Base-by-base conservation (phyloP, 192 early-diverging fungal genomes). In the Hyaloraphidium curvatum region DNA sequence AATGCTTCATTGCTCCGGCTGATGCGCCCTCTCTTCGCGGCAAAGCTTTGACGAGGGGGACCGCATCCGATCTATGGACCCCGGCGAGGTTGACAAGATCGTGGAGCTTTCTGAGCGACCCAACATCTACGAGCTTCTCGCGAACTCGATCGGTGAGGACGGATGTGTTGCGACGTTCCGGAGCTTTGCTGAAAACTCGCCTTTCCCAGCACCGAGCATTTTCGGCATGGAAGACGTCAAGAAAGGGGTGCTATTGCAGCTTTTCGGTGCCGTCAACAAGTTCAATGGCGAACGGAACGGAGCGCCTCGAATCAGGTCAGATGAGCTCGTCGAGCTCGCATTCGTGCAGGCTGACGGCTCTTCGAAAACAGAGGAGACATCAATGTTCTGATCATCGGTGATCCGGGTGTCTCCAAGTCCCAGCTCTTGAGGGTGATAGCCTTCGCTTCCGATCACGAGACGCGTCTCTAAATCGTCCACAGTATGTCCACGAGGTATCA, bases 191-290 rank as follows among this genome's bases (percentile, higher is more conserved):
- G 43, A 55, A 50, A 19, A 3, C 33, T 50, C 16, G 33, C n/a
- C 26, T 30, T 19, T n/a, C n/a, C n/a, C 53, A 62, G 88, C 91
- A 1, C 94, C 94, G 31, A 87, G 84, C 53, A 93, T 97, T 59
- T 92, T 75, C 55, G 91, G 89, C 59, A 74, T 94, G 69, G 87
- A 94, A 28, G 90, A 95, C 65, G 88, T 95, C n/a, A 97, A 97
- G 70, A 91, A 92, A 63, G 94, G 90, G 2, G 79, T 92, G 27
- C 63, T 97, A 30, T 63, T 97, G 59, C 91, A 95, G 62, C 69
- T 97, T 48, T 94, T 97, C 75, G 94, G 94, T 50, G 94, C 91
- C 5, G 77, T 85, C 22, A 80, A 87, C 67, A 95, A 95, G 71
- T 77, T 76, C 56, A 73, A 79, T 54, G 64, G 62, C 7, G 77